Evolutionary conservation across 192 early-diverging fungal genomes (phyloP).

Genomic region (Coemansia sp.): DNA sequence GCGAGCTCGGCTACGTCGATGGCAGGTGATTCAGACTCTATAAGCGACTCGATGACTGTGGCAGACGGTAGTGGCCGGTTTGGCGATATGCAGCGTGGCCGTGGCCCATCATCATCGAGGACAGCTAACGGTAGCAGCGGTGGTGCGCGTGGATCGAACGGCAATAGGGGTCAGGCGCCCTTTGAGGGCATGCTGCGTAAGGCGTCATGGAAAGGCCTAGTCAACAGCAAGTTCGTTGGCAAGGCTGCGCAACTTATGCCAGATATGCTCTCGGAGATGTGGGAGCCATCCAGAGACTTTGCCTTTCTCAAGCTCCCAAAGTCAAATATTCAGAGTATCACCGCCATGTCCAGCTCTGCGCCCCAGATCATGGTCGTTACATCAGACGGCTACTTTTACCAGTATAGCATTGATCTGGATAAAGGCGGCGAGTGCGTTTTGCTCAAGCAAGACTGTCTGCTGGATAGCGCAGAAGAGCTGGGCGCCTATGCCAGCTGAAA

Average conservation of each 20-base stretch:
- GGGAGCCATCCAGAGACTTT: conserved; percentile 95
- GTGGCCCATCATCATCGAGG: background rate
- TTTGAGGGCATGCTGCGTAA: conserved; percentile 62
- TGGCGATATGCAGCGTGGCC: conserved; percentile 7
- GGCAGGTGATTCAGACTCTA: conserved; percentile 21
- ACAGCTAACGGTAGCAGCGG: conserved; percentile 12
- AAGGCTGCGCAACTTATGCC: conserved; percentile 87
- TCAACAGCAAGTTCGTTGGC: conserved; percentile 68
- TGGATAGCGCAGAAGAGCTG: conserved; percentile 56
- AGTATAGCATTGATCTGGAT: conserved; percentile 85
- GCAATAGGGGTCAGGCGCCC: conserved; percentile 48
- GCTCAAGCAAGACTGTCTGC: conserved; percentile 72
- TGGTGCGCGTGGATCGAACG: conserved; percentile 7
- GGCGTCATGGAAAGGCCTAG: conserved; percentile 58
- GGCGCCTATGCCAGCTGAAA: conserved; percentile 49
- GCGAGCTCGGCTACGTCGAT: conserved; percentile 38
- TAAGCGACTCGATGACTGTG: conserved; percentile 15
- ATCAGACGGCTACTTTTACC: conserved; percentile 87
- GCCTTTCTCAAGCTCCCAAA: conserved; percentile 87
- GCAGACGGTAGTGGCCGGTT: background rate
- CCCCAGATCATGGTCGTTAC: conserved; percentile 90
- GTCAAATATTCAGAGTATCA: conserved; percentile 71
- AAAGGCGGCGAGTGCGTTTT: conserved; percentile 87
- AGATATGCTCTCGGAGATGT: conserved; percentile 85
- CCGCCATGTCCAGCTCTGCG: conserved; percentile 72